Percentiles rank a stretch among this genome's conserved stretches.
These are phyloP conservation scores for Niveomyces coronatus DNA, from an alignment of 2,329 filamentous ascomycete species.

Conservation along the genomic window DNA sequence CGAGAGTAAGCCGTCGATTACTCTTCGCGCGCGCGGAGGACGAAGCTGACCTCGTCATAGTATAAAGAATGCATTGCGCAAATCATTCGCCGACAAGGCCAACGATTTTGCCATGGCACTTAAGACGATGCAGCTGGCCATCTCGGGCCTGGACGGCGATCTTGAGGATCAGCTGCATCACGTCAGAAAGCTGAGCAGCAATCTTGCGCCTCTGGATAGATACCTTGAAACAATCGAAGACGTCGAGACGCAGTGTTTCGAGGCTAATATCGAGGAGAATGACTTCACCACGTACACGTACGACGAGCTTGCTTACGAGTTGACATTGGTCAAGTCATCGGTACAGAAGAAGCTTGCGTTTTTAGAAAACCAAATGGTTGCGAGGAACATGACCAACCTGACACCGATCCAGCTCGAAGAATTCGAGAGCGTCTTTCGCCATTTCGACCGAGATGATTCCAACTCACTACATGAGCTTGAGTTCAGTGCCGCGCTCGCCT, in stretches of 20 bases:
- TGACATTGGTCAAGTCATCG: constrained; percentile 80
- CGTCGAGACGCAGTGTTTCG: constrained; percentile 79
- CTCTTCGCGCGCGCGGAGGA: not conserved
- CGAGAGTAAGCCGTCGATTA: constrained; percentile 54
- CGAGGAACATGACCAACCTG: constrained; percentile 95
- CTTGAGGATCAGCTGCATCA: constrained; percentile 90
- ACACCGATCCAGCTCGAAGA: constrained; percentile 97
- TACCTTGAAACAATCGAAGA: constrained; percentile 82
- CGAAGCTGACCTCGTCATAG: constrained; percentile 24
- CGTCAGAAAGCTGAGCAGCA: constrained; percentile 75
- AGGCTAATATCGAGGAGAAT: constrained; percentile 98
- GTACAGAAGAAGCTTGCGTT: constrained; percentile 96
- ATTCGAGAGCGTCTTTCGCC: constrained; percentile 95
- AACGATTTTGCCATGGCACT: constrained; percentile 95
- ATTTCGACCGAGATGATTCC: constrained; percentile 88
- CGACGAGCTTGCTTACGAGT: constrained; percentile 89
- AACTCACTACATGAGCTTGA: constrained; percentile 90
- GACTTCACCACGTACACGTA: constrained; percentile 99
- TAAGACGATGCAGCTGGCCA: constrained; percentile 87
- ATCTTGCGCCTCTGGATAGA: constrained; percentile 77
- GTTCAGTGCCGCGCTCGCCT: constrained; percentile 92
- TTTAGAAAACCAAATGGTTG: constrained; percentile 96
- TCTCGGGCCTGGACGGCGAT: constrained; percentile 94
- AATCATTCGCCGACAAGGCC: constrained; percentile 92
- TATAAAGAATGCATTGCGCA: constrained; percentile 91